phyloP scores from a whole-genome alignment of 371 early-diverging fungal genomes.

The Nematocida sp. region DNA sequence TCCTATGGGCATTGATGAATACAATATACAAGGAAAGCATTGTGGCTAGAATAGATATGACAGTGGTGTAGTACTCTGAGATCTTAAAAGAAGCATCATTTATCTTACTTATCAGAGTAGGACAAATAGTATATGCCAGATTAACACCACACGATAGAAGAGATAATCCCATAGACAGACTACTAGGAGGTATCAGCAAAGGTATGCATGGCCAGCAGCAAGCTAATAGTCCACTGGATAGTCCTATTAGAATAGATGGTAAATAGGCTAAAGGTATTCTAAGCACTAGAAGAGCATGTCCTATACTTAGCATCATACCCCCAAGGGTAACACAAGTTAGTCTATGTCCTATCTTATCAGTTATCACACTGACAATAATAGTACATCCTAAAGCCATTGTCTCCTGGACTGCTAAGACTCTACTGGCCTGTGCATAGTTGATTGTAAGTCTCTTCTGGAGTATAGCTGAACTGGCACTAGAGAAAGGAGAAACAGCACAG shows the following conservation, averaged over 20 bases:
- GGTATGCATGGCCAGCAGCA: constrained; percentile 64
- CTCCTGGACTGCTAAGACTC: constrained; percentile 56
- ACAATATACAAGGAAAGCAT: constrained; percentile 7
- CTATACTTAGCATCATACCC: constrained; percentile 34
- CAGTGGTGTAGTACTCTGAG: constrained; percentile 29
- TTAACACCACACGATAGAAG: constrained; percentile 57
- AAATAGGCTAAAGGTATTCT: constrained; percentile 1
- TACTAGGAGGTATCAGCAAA: constrained; percentile 50
- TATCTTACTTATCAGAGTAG: constrained; percentile 38
- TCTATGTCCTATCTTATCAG: constrained; percentile 58
- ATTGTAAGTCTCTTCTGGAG: constrained; percentile 57
- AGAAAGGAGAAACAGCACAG: constrained; percentile 59
- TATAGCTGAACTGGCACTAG: constrained; percentile 57
- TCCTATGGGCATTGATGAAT: neutral
- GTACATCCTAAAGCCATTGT: constrained; percentile 32
- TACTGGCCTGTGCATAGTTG: constrained; percentile 31
- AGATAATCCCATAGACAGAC: constrained; percentile 55
- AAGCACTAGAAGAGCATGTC: constrained; percentile 52
- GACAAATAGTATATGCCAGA: constrained; percentile 58
- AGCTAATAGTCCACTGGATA: constrained; percentile 53
- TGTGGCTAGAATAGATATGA: neutral
- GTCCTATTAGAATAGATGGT: constrained; percentile 43
- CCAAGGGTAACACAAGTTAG: constrained; percentile 53
- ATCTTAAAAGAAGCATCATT: neutral
- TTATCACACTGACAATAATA: constrained; percentile 46